These are phyloP conservation scores for Leccinum brunneo-olivaceum DNA, from an alignment of 1,284 basidiomycete species.

Conservation along the genomic window DNA sequence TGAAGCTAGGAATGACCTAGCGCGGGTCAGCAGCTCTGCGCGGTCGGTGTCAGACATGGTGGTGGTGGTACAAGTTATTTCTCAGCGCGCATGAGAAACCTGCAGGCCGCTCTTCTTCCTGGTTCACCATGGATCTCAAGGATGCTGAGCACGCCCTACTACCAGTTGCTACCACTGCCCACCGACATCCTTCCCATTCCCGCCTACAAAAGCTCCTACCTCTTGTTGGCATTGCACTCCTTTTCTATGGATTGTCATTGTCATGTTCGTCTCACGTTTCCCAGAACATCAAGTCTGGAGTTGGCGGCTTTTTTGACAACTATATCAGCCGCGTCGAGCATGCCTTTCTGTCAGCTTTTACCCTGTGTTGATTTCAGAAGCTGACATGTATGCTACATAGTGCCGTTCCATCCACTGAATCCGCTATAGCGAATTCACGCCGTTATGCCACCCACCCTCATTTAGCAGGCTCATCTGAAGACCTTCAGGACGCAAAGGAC, in stretches of 20 bases:
- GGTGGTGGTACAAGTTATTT: not conserved
- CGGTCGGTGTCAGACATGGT: slow-evolving; percentile 14
- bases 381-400: slow-evolving; percentile 14
- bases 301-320: slow-evolving; percentile 8
- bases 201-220: slow-evolving; percentile 6
- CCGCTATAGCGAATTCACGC: slow-evolving; percentile 38
- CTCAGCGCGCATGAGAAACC: too few species aligned
- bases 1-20: slow-evolving; percentile 57
- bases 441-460: slow-evolving; percentile 64
- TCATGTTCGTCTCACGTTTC: slow-evolving; percentile 1
- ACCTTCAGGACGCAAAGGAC: slow-evolving; percentile 58
- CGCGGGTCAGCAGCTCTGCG: slow-evolving; percentile 48
- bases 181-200: not conserved
- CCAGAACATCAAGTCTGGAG: slow-evolving; percentile 1
- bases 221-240: slow-evolving; percentile 3
- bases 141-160: slow-evolving; percentile 8
- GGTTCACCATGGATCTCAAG: slow-evolving; percentile 1
- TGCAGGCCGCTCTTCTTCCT: too few species aligned
- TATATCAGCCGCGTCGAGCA: slow-evolving; percentile 19
- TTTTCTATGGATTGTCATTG: slow-evolving; percentile 15
- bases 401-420: slow-evolving; percentile 20
- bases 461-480: slow-evolving; percentile 61
- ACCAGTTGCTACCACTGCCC: slow-evolving; percentile 1
- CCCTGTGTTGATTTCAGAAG: not conserved
- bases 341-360: slow-evolving; percentile 21